A percentile compares a stretch with the other conserved stretches of the same genome.
These are phyloP conservation scores for Penicillium hordei DNA, from an alignment of 2,329 filamentous ascomycete genomes.

Conservation along the genomic window DNA sequence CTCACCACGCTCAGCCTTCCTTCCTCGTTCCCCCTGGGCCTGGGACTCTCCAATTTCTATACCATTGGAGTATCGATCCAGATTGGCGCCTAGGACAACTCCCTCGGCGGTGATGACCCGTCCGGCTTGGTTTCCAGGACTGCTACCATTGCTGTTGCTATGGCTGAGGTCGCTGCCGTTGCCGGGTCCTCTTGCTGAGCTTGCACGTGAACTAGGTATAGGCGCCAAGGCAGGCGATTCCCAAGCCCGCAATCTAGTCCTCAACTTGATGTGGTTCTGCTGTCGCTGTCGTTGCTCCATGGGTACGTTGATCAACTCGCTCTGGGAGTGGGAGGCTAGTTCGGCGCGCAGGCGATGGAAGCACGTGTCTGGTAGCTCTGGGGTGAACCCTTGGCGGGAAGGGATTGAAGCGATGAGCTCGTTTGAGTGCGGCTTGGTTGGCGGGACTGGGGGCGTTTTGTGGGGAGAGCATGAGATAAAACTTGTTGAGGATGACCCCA, in stretches of 20 bases:
- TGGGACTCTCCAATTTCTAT: neutral
- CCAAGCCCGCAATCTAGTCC: neutral
- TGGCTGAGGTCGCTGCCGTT: neutral
- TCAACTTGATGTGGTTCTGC: neutral
- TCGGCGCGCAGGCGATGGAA: conserved; percentile 30
- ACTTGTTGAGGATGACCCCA: neutral
- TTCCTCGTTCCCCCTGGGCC: neutral
- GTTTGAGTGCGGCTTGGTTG: neutral
- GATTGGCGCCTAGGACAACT: conserved; percentile 28
- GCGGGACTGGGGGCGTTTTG: neutral
- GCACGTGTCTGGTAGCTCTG: conserved; percentile 32
- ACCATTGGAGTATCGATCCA: conserved; percentile 19
- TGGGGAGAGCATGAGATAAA: neutral
- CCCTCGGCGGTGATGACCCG: conserved; percentile 30
- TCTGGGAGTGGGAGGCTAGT: conserved; percentile 22
- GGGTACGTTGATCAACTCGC: conserved; percentile 33
- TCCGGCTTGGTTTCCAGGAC: neutral
- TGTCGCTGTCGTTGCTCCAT: conserved; percentile 10
- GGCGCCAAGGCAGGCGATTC: neutral
- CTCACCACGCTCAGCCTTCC: neutral
- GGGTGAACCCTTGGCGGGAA: conserved; percentile 3
- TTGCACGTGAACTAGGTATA: neutral
- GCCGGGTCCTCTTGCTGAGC: neutral
- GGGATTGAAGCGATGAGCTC: conserved; percentile 4
- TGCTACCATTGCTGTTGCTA: neutral